Evolutionary conservation across 2,329 filamentous ascomycete species (phyloP).

Genomic region (Exophiala xenobiotica): DNA sequence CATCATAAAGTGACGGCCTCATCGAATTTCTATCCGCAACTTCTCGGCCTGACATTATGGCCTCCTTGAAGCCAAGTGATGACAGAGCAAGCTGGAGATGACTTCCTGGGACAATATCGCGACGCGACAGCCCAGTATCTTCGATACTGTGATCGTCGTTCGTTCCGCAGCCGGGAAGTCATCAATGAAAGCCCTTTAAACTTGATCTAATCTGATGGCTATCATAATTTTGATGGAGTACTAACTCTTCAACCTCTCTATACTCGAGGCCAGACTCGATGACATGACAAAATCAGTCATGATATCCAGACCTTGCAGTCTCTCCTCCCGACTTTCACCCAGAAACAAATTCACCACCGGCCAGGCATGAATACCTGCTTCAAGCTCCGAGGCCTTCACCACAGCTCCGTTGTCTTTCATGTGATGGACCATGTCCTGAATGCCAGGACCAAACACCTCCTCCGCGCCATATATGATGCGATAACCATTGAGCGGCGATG

Average conservation of each 20-base stretch:
- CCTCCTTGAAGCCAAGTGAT: conserved; percentile 41
- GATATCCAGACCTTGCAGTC: conserved; percentile 47
- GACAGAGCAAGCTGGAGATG: conserved; percentile 35
- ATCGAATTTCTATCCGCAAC: no score
- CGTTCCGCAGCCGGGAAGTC: conserved; percentile 3
- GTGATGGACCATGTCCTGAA: conserved; percentile 58
- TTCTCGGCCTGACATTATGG: no score
- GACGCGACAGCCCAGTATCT: conserved; percentile 18
- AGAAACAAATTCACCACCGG: conserved; percentile 67
- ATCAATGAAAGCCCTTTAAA: conserved; percentile 50
- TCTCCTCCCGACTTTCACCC: conserved; percentile 46
- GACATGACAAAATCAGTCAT: conserved; percentile 28
- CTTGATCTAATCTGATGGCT: conserved; percentile 63
- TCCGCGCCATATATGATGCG: conserved; percentile 71
- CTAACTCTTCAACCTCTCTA: conserved; percentile 1
- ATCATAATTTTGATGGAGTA: no score
- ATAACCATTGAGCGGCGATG: conserved; percentile 66
- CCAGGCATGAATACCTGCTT: conserved; percentile 76
- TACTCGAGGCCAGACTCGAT: conserved; percentile 20
- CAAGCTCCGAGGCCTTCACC: conserved; percentile 60
- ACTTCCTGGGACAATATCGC: not conserved
- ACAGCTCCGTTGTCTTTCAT: conserved; percentile 54
- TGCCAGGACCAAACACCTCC: conserved; percentile 74
- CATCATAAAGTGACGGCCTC: no score
- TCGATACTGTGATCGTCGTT: conserved; percentile 18